Evolutionary conservation across 495 filamentous ascomycete genomes (phyloP), one percentile per base, ranked within the genome.

Genomic region (Tuber aestivum): DNA sequence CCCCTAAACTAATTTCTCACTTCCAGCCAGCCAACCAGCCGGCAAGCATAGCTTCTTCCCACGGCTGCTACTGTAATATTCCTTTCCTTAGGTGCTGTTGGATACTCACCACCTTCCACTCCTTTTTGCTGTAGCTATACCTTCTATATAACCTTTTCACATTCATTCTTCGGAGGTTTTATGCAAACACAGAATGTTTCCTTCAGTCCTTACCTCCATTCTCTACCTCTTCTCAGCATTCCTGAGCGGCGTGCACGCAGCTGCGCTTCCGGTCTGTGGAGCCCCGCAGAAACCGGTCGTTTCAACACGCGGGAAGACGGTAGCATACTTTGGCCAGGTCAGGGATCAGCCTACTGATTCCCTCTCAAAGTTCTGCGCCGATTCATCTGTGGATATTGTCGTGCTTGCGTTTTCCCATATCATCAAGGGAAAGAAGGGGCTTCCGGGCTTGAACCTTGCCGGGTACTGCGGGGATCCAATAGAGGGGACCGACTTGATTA

Each of bases 401-500:
- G 72, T 73, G 41, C 72, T 73, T n/a, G 48, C 12, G 5, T 71
- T 73, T 18, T 12, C 71, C n/a, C n/a, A 73, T 42, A 70, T 71
- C 23, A 44, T 73, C 7, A 56, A 38, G 48, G 72, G 48, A 1
- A 38, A 18, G 5, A 21, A 37, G 32, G 72, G 50, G 8, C 72
- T 73, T 70, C 72, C 72, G 18, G 72, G 72, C 7, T 32, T 40
- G 27, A 56, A 73, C 37, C 56, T 73, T 61, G 37, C 42, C 8
- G 42, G 42, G 23, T 73, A 73, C 37, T 73, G 72, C 72, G 1
- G 4, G 14, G 37, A 37, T n/a, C 32, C 41, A 44, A 65, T 73
- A n/a, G 16, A 32, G 20, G 72, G 72, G 12, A 73, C 76, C 2
- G 84, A 83, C 35, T 73, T 84, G 23, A 69, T 78, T 40, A 76